Evolutionary conservation across 2,329 filamentous ascomycete genomes (phyloP).

Genomic region (Albifimbria verrucaria): DNA sequence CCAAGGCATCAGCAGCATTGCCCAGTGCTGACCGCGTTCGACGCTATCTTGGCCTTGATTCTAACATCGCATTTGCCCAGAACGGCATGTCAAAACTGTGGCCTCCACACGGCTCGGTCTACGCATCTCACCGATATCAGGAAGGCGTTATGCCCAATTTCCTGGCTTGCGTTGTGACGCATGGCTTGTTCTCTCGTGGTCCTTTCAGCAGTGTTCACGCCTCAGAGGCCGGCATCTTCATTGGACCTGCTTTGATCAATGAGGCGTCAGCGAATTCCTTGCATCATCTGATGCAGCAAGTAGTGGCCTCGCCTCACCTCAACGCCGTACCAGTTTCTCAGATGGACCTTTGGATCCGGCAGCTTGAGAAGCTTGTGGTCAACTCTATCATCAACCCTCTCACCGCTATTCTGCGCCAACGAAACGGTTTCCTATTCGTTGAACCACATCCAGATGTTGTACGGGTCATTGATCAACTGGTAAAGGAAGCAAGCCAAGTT

Average conservation of each 20-base stretch:
- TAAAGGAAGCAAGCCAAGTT: slow-evolving; percentile 73
- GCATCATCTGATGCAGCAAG: slow-evolving; percentile 37
- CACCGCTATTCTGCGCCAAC: slow-evolving; percentile 72
- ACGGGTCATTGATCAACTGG: slow-evolving; percentile 62
- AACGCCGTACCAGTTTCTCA: slow-evolving; percentile 34
- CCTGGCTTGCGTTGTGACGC: slow-evolving; percentile 62
- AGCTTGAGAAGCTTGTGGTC: slow-evolving; percentile 82
- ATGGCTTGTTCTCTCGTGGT: slow-evolving; percentile 50
- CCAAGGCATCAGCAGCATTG: slow-evolving; percentile 70
- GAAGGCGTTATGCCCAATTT: slow-evolving; percentile 57
- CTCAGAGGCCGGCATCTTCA: slow-evolving; percentile 42
- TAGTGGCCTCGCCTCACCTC: slow-evolving; percentile 42
- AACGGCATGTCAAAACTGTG: slow-evolving; percentile 77
- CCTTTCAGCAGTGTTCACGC: slow-evolving; percentile 52
- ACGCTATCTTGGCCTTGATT: slow-evolving; percentile 57
- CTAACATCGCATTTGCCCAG: slow-evolving; percentile 80
- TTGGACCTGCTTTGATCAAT: slow-evolving; percentile 44
- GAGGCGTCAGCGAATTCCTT: slow-evolving; percentile 9
- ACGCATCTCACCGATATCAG: slow-evolving; percentile 38
- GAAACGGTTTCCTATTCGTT: slow-evolving; percentile 73
- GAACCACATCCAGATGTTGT: slow-evolving; percentile 48
- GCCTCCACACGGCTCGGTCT: slow-evolving; percentile 47
- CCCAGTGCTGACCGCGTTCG: slow-evolving; percentile 56
- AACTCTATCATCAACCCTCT: slow-evolving; percentile 82
- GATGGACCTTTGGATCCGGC: slow-evolving; percentile 52